Percentiles rank a stretch among this genome's conserved stretches.
Evolutionary conservation across 371 early-diverging fungal genomes (phyloP).

Genomic region (Choanephora cucurbitarum): DNA sequence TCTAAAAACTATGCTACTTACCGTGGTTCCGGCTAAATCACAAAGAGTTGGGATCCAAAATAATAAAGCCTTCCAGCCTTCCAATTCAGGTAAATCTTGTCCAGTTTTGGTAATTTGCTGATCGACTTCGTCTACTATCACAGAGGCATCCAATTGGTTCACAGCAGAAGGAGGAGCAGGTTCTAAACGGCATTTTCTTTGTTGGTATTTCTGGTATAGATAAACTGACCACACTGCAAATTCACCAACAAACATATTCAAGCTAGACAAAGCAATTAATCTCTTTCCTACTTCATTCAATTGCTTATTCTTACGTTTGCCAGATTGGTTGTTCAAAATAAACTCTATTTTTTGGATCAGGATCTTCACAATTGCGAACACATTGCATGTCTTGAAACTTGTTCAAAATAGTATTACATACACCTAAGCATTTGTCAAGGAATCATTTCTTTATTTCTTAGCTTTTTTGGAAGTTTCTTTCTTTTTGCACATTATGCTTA

Average conservation of each 20-base stretch:
- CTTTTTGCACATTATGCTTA: neutral
- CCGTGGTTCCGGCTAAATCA: slow-evolving; percentile 91
- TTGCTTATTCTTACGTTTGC: slow-evolving; percentile 74
- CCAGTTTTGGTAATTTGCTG: slow-evolving; percentile 21
- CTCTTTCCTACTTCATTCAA: neutral
- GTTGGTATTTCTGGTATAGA: slow-evolving; percentile 37
- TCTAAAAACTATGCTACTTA: slow-evolving; percentile 27
- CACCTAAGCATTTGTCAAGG: slow-evolving; percentile 30
- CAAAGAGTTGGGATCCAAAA: slow-evolving; percentile 92
- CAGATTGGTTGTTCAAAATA: slow-evolving; percentile 96
- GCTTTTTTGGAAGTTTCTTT: neutral
- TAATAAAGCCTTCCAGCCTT: slow-evolving; percentile 62
- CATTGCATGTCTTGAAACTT: slow-evolving; percentile 90
- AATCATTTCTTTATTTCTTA: too few relatives aligned
- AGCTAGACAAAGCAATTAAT: slow-evolving; percentile 18
- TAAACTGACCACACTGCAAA: slow-evolving; percentile 52
- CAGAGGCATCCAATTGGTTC: slow-evolving; percentile 45
- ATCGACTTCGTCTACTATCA: slow-evolving; percentile 38
- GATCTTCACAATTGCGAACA: slow-evolving; percentile 83
- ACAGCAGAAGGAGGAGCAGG: slow-evolving; percentile 40
- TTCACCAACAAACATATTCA: slow-evolving; percentile 97
- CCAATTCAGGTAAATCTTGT: slow-evolving; percentile 35
- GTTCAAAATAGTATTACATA: slow-evolving; percentile 81
- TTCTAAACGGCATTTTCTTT: slow-evolving; percentile 2
- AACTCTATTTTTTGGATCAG: slow-evolving; percentile 68